Evolutionary conservation across 1,284 basidiomycete genomes (phyloP).

Genomic region (Trichosporon inkin): DNA sequence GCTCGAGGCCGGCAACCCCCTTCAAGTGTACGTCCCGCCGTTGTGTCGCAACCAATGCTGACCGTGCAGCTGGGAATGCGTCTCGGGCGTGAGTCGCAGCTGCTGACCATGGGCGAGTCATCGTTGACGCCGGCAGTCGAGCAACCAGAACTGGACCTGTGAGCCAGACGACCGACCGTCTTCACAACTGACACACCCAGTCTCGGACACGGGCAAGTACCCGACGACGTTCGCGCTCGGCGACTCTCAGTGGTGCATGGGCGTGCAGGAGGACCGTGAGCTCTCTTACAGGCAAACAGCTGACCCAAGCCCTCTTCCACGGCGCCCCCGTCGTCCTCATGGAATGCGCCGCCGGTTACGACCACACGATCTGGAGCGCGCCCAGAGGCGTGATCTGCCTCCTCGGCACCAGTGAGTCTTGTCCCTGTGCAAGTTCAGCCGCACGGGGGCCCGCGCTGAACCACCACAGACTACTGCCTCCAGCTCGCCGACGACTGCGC

Average conservation of each 20-base stretch:
- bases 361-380: slow-evolving; percentile 6
- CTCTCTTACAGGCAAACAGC: background rate
- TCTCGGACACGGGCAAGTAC: slow-evolving; percentile 5
- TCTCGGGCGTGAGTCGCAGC: background rate
- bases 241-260: background rate
- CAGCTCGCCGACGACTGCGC: slow-evolving; percentile 3
- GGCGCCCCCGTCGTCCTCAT: slow-evolving; percentile 5
- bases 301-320: background rate
- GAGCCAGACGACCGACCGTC: background rate
- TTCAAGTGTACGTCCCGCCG: background rate
- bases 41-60: background rate
- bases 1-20: background rate
- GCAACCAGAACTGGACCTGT: slow-evolving; percentile 2
- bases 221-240: background rate
- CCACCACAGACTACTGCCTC: slow-evolving; percentile 2
- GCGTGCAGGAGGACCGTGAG: background rate
- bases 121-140: background rate
- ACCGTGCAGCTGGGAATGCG: background rate
- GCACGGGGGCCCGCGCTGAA: background rate
- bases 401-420: background rate
- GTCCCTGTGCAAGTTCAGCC: background rate
- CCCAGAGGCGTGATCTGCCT: background rate
- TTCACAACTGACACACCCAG: background rate
- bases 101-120: too few relatives aligned
- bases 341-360: background rate